These are phyloP conservation scores for Meyerozyma sp. DNA, from an alignment of 1,139 yeast species.

Conservation along the genomic window DNA sequence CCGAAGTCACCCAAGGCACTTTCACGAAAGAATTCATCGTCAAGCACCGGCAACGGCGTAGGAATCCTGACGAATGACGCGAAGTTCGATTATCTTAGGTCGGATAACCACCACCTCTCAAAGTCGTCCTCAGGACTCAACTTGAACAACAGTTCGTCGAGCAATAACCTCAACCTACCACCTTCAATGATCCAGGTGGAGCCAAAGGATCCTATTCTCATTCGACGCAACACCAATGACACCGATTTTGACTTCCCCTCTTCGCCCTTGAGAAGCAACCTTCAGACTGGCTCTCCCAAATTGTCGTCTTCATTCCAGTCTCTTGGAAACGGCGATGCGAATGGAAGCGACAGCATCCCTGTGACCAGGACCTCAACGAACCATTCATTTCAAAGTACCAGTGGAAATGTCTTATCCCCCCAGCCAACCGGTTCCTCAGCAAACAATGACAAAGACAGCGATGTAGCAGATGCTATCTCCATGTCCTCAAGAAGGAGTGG, in stretches of 20 bases:
- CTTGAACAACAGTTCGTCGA: conserved; percentile 7
- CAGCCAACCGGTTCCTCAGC: conserved; percentile 15
- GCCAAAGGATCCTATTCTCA: conserved; percentile 65
- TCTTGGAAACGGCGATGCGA: conserved; percentile 6
- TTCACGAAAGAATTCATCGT: conserved; percentile 36
- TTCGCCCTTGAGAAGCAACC: conserved; percentile 6
- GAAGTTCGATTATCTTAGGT: not conserved
- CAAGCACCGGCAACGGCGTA: conserved; percentile 9
- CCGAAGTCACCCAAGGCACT: conserved; percentile 30
- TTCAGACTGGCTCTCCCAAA: conserved; percentile 1
- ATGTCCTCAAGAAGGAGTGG: conserved; percentile 8
- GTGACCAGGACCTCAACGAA: conserved; percentile 33
- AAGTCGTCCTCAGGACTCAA: conserved; percentile 10
- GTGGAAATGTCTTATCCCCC: conserved; percentile 20
- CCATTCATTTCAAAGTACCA: conserved; percentile 20
- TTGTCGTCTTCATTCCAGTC: conserved; percentile 2
- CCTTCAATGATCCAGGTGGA: conserved; percentile 66
- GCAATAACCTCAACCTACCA: conserved; percentile 34
- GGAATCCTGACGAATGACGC: not conserved
- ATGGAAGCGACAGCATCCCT: conserved; percentile 8
- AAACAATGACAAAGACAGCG: conserved; percentile 8
- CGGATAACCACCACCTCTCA: not conserved
- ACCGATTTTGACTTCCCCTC: conserved; percentile 3
- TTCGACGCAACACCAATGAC: conserved; percentile 36
- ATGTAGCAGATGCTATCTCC: conserved; percentile 11